A percentile compares a stretch with the other conserved stretches of the same genome.
Evolutionary conservation across 2,329 filamentous ascomycete genomes (phyloP).

Genomic region (Cladosporium sp.): DNA sequence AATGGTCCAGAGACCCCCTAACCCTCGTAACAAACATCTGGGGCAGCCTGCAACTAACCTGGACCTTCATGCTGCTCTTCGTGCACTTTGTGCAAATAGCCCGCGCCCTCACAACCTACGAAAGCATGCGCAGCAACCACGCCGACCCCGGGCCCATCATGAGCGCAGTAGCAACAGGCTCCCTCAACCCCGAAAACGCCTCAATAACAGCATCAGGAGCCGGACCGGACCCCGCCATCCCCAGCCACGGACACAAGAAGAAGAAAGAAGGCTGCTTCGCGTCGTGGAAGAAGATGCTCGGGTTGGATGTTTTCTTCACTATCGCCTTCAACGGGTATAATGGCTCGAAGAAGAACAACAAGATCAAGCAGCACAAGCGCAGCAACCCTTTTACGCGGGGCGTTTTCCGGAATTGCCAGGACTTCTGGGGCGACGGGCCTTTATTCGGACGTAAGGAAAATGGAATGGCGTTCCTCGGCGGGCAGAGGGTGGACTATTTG

Average conservation of each 20-base stretch:
- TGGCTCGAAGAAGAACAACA: constrained; percentile 42
- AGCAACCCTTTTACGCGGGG: constrained; percentile 84
- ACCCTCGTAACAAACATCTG: constrained; percentile 76
- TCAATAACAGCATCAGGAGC: constrained; percentile 65
- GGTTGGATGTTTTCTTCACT: constrained; percentile 89
- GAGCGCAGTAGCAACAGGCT: constrained; percentile 70
- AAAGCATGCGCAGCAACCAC: constrained; percentile 78
- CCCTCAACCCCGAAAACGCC: constrained; percentile 61
- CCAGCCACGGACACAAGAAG: constrained; percentile 37
- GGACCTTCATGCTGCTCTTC: constrained; percentile 94
- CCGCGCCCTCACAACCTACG: constrained; percentile 89
- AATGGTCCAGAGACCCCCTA: constrained; percentile 77
- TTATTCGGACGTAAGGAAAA: constrained; percentile 72
- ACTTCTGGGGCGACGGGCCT: constrained; percentile 92
- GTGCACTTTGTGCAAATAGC: constrained; percentile 92
- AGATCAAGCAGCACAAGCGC: constrained; percentile 29
- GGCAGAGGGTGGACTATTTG: constrained; percentile 79
- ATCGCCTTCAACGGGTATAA: constrained; percentile 74
- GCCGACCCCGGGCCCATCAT: constrained; percentile 59
- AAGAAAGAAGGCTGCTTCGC: constrained; percentile 65
- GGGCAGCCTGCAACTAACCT: constrained; percentile 79
- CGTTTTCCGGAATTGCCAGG: constrained; percentile 81
- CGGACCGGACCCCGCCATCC: constrained; percentile 53
- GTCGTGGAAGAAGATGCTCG: constrained; percentile 79
- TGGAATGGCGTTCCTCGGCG: constrained; percentile 72